A percentile compares a stretch with the other conserved stretches of the same genome.
phyloP scores from a whole-genome alignment of 2,329 filamentous ascomycete genomes.

The Colletotrichum sp. region DNA sequence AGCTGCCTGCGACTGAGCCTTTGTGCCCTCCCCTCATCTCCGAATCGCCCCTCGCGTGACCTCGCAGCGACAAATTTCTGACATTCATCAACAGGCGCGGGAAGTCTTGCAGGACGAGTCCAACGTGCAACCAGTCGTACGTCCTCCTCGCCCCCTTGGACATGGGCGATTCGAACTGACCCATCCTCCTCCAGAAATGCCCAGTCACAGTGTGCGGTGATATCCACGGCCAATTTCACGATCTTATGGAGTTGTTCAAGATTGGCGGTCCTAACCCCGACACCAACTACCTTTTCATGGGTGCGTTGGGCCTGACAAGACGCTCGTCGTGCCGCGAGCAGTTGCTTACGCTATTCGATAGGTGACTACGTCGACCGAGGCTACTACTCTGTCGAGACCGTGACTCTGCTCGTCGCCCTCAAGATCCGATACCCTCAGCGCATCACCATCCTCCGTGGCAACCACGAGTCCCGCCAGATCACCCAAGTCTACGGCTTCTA shows the following conservation, averaged over 20 bases:
- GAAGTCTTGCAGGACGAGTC: conserved; percentile 98
- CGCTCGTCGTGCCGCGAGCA: neutral
- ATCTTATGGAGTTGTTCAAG: conserved; percentile 99
- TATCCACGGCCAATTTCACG: conserved; percentile 99
- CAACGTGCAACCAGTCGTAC: conserved; percentile 97
- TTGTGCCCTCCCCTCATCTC: conserved; percentile 17
- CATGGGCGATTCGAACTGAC: conserved; percentile 30
- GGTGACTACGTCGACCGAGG: conserved; percentile 98
- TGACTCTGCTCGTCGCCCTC: conserved; percentile 92
- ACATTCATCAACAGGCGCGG: conserved; percentile 69
- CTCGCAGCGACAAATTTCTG: conserved; percentile 30
- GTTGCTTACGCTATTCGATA: conserved; percentile 38
- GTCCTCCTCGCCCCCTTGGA: conserved; percentile 32
- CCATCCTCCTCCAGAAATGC: conserved; percentile 73
- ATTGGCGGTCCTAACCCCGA: conserved; percentile 98
- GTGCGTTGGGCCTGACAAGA: conserved; percentile 53
- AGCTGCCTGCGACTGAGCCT: neutral
- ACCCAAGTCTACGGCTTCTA: conserved; percentile 99
- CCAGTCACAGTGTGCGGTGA: conserved; percentile 98
- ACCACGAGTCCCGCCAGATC: conserved; percentile 98
- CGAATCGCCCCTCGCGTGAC: conserved; percentile 34
- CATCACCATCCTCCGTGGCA: conserved; percentile 97
- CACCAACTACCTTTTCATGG: conserved; percentile 99
- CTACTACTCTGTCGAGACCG: conserved; percentile 98
- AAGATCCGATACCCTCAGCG: conserved; percentile 98